A percentile compares a stretch with the other conserved stretches of the same genome.
Conservation (phyloP, 352 stramenopile genomes). For the Phytophthora tentaculata region DNA sequence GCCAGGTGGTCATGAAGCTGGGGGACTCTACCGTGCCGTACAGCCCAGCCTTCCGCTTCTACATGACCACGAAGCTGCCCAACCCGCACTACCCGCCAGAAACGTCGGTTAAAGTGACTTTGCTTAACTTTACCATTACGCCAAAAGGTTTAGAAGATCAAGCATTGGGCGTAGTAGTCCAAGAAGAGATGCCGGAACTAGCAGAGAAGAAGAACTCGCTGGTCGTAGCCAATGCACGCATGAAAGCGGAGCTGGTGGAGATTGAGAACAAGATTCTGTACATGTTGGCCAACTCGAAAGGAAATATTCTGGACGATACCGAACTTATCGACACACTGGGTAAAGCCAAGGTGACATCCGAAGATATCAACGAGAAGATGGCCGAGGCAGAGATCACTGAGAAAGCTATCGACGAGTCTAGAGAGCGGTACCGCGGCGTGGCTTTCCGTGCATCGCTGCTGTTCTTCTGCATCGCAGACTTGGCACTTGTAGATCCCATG, state of each 20-base stretch:
- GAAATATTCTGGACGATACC: conserved; percentile 94
- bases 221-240: conserved; percentile 90
- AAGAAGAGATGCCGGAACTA: conserved; percentile 94
- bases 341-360: conserved; percentile 91
- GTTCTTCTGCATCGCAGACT: conserved; percentile 94
- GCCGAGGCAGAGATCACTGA: conserved; percentile 92
- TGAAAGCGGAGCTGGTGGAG: conserved; percentile 93
- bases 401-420: conserved; percentile 90
- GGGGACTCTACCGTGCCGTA: conserved; percentile 92
- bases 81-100: conserved; percentile 94
- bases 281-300: conserved; percentile 93
- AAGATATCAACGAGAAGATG: conserved; percentile 94
- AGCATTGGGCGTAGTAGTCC: conserved; percentile 91
- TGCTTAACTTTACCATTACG: conserved; percentile 95
- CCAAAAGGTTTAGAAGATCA: conserved; percentile 92
- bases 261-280: conserved; percentile 95
- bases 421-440: conserved; percentile 90
- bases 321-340: conserved; percentile 93
- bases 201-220: conserved; percentile 95
- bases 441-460: conserved; percentile 90
- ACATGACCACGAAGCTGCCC: conserved; percentile 94
- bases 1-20: conserved; percentile 94
- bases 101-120: conserved; percentile 92
- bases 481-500: conserved; percentile 92
- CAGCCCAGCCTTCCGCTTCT: conserved; percentile 91